phyloP scores from a whole-genome alignment of 164 flowering plant genomes.

The Dillenia suffruticosa region DNA sequence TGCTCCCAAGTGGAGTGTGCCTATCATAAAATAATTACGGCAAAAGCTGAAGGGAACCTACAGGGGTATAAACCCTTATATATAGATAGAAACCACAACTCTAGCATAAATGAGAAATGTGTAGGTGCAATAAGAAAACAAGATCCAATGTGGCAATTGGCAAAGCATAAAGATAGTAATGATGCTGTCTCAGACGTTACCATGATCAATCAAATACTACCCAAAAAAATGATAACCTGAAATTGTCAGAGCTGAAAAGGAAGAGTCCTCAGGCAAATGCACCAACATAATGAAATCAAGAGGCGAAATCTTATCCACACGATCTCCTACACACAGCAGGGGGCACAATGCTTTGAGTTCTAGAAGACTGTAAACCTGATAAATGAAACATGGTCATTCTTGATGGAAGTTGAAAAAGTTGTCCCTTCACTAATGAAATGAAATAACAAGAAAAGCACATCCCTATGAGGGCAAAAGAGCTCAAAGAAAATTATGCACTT shows the following conservation, averaged over 20 bases:
- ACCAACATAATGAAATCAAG: constrained; percentile 58
- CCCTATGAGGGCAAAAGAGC: too few relatives aligned
- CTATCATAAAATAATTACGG: too few relatives aligned
- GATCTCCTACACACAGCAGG: constrained; percentile 37
- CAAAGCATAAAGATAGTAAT: background rate
- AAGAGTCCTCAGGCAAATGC: constrained; percentile 64
- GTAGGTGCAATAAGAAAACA: background rate
- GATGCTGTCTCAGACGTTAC: background rate
- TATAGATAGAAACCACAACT: too few relatives aligned
- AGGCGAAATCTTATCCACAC: constrained; percentile 39
- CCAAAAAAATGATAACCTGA: constrained; percentile 46
- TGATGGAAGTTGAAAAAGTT: too few relatives aligned
- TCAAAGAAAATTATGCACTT: too few relatives aligned
- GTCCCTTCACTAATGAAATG: too few relatives aligned
- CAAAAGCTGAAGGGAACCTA: too few relatives aligned
- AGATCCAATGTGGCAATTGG: background rate
- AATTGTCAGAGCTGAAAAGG: constrained; percentile 70
- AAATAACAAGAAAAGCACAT: too few relatives aligned
- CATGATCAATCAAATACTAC: background rate
- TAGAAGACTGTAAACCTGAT: constrained; percentile 50
- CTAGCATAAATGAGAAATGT: background rate
- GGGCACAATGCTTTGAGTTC: constrained; percentile 52
- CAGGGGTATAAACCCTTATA: too few relatives aligned
- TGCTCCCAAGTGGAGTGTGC: too few relatives aligned
- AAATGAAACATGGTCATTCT: constrained; percentile 3